phyloP scores from a whole-genome alignment of 306 rosid species.

The Rosa chinensis region DNA sequence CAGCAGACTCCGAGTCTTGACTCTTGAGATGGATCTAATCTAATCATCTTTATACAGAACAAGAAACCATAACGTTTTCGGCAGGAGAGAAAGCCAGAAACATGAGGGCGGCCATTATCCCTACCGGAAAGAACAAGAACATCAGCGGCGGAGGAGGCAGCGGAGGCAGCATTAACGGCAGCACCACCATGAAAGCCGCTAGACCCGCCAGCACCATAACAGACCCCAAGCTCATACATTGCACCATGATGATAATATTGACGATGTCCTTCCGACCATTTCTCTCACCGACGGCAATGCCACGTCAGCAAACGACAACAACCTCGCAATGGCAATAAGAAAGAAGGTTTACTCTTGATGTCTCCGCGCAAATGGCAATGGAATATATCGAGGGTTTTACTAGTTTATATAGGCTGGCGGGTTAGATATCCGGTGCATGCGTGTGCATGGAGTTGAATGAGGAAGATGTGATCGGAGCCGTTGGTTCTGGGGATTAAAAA shows the following conservation, averaged over 20 bases:
- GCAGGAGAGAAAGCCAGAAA: constrained; percentile 60
- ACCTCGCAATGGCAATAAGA: not conserved
- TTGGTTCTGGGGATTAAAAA: not conserved
- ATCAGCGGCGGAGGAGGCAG: constrained; percentile 75
- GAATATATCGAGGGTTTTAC: not conserved
- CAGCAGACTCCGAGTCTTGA: not conserved
- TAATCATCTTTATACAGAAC: constrained; percentile 6
- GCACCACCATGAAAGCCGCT: constrained; percentile 59
- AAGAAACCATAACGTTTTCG: constrained; percentile 35
- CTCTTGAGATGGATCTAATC: not conserved
- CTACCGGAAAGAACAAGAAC: constrained; percentile 67
- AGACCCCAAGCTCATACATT: constrained; percentile 39
- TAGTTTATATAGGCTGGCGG: not conserved
- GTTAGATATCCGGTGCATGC: too few relatives aligned
- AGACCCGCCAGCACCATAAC: constrained; percentile 44
- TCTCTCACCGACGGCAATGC: constrained; percentile 12
- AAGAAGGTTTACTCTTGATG: not conserved
- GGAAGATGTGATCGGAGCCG: not conserved
- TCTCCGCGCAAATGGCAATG: constrained; percentile 6
- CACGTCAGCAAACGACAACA: constrained; percentile 1
- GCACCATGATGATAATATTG: constrained; percentile 37
- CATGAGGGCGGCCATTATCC: constrained; percentile 75
- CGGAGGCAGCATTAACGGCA: constrained; percentile 70
- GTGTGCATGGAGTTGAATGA: not conserved
- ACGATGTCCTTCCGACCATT: constrained; percentile 26